Percentiles rank a stretch among this genome's conserved stretches.
These are phyloP conservation scores for Russula dissimulans DNA, from an alignment of 768 basidiomycete genomes.

Conservation along the genomic window DNA sequence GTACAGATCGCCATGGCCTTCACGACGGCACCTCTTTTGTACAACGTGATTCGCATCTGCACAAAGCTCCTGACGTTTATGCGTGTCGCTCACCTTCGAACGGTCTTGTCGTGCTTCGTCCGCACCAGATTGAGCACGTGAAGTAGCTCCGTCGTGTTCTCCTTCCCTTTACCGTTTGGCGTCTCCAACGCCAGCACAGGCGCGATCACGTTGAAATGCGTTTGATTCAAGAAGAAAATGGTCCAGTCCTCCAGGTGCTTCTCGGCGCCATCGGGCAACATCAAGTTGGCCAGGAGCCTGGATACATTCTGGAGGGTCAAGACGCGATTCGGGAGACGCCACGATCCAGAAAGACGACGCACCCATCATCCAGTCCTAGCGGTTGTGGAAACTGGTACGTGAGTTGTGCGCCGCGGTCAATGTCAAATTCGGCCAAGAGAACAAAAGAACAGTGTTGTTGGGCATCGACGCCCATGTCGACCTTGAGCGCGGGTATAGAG, in stretches of 20 bases:
- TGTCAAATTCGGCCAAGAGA: conserved; percentile 97
- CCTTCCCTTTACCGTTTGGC: conserved; percentile 25
- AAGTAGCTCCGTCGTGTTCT: conserved; percentile 44
- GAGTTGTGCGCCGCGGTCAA: conserved; percentile 85
- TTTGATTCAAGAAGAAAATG: conserved; percentile 96
- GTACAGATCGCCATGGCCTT: conserved; percentile 94
- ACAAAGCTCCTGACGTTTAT: background rate
- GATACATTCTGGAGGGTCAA: conserved; percentile 5
- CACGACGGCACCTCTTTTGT: conserved; percentile 82
- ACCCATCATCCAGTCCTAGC: conserved; percentile 93
- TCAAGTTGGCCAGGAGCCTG: conserved; percentile 90
- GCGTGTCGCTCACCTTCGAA: conserved; percentile 49
- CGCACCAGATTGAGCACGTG: conserved; percentile 88
- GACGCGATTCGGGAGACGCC: no score
- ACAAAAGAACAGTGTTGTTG: conserved; percentile 88
- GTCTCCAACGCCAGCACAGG: conserved; percentile 71
- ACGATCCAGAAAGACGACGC: conserved; percentile 22
- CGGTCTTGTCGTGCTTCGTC: conserved; percentile 81
- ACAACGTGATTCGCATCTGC: background rate
- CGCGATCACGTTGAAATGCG: conserved; percentile 75
- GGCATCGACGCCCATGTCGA: conserved; percentile 46
- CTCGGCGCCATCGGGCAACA: conserved; percentile 98
- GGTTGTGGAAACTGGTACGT: conserved; percentile 96
- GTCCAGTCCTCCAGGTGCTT: conserved; percentile 96
- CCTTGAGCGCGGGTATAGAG: background rate